Evolutionary conservation across 805 yeast genomes (phyloP), one percentile per base, ranked within the genome.

Genomic region (Yamadazyma akitaensis): DNA sequence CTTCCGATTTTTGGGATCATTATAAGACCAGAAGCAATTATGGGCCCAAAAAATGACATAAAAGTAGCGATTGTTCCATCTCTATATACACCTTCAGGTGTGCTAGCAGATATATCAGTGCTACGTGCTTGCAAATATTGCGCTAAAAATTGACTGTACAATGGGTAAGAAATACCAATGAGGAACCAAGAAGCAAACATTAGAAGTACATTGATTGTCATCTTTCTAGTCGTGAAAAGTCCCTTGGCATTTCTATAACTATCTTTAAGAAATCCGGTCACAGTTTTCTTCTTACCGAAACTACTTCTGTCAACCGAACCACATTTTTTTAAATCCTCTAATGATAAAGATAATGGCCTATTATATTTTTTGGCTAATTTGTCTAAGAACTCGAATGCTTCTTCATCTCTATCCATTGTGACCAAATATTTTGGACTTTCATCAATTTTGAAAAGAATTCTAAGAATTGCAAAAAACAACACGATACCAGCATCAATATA

Each of bases 351-450:
- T 43, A 72, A 61, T 4, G 63, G 58, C 43, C 76, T 64, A 52
- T 71, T 66, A 59, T 80, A 70, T 52, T 72, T 73, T 10, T 47
- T 51, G 2, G 85, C 77, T 40, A 79, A 64, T 25, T 62, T 62
- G 51, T 72, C 63, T 35, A 80, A 57, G 2, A 65, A 62, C 19
- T 60, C 64, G 18, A 70, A 57, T 1, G 81, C 82, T 51, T 72
- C 79, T 34, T 60, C 77, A 55, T 80, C 81, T 49, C 73, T 64
- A 11, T 82, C 82, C 40, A 72, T 68, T 8, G 82, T 65, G 38
- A 79, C 65, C 48, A 76, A 68, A 58, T 73, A 81, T 48, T 77
- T 77, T 19, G 86, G 85, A 43, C 83, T 75, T 56, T 81, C 85
- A 46, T 70, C 72, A 48, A 81, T 47, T 41, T 53, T 49, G 40